Base-by-base conservation (phyloP, 1,139 yeast species). In the Lodderomyces theae region DNA sequence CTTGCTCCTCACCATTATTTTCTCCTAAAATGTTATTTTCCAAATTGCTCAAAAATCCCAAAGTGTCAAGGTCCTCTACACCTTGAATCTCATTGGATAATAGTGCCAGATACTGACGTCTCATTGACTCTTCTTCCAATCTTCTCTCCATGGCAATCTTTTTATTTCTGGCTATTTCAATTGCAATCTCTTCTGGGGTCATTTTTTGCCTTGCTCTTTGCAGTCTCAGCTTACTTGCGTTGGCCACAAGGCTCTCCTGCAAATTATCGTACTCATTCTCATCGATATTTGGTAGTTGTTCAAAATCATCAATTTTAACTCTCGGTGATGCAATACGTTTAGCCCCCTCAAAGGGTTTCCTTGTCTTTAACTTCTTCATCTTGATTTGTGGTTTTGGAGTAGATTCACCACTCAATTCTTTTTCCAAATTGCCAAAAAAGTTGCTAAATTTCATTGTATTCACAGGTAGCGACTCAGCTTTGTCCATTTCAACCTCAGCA, bases 41-140 rank as follows among this genome's bases (percentile, higher is more conserved):
- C 31, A 78, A 47, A 1, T 66, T 60, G 15, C 63, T 67, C 44
- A 86, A 64, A 55, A 86, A 83, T 26, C 79, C 84, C 3, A 68
- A 57, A 3, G 79, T 80, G 41, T 80, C 86, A 55, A 82, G 82
- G 35, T 80, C 64, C 0, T 76, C 66, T 24, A 76, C 47, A 1
- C 69, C 72, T 13, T 32, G 26, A 19, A n/a, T 3, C 5, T 4
- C 7, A n/a, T 28, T 18, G 4, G 31, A 25, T 12, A 11, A 25
- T 12, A 11, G 16, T 5, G 16, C 18, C 18, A 28, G 31, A 22
- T 12, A 32, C 12, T 32, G 35, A 21, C 35, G 24, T 6, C 43
- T 48, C 49, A 3, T 35, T 9, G 37, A 31, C 6, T 42, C 49
- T 30, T 50, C 51, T 10, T 54, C 64, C 22, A 55, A 15, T 28